These are phyloP conservation scores for Pyrenochaeta sp. DNA, from an alignment of 2,329 filamentous ascomycete genomes.

Conservation along the genomic window DNA sequence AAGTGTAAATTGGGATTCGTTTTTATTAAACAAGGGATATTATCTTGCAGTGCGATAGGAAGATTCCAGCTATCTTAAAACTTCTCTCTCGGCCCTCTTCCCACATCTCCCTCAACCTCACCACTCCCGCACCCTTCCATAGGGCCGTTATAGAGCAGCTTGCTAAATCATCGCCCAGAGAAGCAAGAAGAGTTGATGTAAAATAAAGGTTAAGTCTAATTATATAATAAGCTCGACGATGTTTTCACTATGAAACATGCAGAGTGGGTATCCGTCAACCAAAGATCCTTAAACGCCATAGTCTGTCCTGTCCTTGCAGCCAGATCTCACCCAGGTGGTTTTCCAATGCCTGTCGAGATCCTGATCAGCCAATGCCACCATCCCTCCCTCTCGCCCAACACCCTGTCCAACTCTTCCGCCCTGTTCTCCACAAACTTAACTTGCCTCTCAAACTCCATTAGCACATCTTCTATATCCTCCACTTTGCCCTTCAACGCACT, in stretches of 20 bases:
- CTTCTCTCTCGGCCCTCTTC: too few species aligned
- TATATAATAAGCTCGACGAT: neutral
- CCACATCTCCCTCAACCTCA: too few species aligned
- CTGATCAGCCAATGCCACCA: constrained; percentile 43
- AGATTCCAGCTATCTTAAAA: too few species aligned
- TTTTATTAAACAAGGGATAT: too few species aligned
- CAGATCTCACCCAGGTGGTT: neutral
- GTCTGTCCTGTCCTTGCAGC: neutral
- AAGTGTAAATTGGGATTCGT: too few species aligned
- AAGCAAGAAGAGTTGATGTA: neutral
- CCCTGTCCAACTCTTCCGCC: constrained; percentile 67
- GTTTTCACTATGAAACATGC: neutral
- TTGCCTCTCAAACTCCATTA: constrained; percentile 80
- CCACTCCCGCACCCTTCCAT: too few species aligned
- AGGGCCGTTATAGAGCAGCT: too few species aligned
- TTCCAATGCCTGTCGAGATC: neutral
- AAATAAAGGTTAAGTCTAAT: neutral
- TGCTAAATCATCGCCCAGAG: too few species aligned
- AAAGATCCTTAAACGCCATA: neutral
- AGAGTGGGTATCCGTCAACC: neutral
- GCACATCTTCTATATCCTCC: constrained; percentile 84
- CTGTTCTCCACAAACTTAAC: constrained; percentile 54
- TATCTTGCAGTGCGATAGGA: too few species aligned
- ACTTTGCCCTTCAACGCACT: constrained; percentile 80
- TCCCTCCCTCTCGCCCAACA: constrained; percentile 46